Percentiles rank a stretch among this genome's conserved stretches.
Conservation (phyloP, 805 yeast genomes). For the Candida ipomoeae region DNA sequence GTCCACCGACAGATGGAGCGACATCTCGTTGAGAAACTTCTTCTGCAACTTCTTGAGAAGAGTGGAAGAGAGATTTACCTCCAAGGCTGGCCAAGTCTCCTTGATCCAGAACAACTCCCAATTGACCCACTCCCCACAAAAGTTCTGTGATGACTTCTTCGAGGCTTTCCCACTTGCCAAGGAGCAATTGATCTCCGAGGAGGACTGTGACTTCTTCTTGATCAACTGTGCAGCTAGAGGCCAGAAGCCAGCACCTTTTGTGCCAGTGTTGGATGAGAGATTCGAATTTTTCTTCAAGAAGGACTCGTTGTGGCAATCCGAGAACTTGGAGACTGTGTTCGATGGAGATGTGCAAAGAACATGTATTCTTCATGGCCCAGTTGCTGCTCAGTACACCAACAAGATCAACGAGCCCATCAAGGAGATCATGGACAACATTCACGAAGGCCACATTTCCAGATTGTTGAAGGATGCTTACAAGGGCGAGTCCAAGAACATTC, state of each 20-base stretch:
- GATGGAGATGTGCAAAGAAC: slow-evolving; percentile 97
- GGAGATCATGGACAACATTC: slow-evolving; percentile 82
- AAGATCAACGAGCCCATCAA: slow-evolving; percentile 89
- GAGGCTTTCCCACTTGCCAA: slow-evolving; percentile 68
- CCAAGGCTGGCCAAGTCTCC: slow-evolving; percentile 49
- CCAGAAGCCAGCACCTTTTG: slow-evolving; percentile 97
- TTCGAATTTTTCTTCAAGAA: slow-evolving; percentile 96
- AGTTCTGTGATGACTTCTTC: slow-evolving; percentile 56
- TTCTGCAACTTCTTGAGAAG: slow-evolving; percentile 85
- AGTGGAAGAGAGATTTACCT: slow-evolving; percentile 92
- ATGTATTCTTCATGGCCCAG: slow-evolving; percentile 98
- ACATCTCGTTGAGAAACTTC: slow-evolving; percentile 77
- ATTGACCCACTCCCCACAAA: slow-evolving; percentile 59
- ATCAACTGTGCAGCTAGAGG: slow-evolving; percentile 73
- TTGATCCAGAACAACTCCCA: slow-evolving; percentile 69
- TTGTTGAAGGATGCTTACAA: slow-evolving; percentile 66
- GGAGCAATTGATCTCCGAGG: slow-evolving; percentile 84
- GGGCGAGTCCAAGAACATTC: slow-evolving; percentile 69
- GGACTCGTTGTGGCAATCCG: slow-evolving; percentile 99
- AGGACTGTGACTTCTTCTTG: slow-evolving; percentile 91
- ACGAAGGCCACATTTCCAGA: slow-evolving; percentile 79
- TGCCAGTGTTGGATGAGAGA: slow-evolving; percentile 90
- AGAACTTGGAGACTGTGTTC: slow-evolving; percentile 92
- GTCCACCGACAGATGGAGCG: slow-evolving; percentile 83
- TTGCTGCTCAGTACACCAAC: slow-evolving; percentile 89